These are phyloP conservation scores for Penicillium sp. DNA, from an alignment of 2,329 filamentous ascomycete species.

Conservation along the genomic window DNA sequence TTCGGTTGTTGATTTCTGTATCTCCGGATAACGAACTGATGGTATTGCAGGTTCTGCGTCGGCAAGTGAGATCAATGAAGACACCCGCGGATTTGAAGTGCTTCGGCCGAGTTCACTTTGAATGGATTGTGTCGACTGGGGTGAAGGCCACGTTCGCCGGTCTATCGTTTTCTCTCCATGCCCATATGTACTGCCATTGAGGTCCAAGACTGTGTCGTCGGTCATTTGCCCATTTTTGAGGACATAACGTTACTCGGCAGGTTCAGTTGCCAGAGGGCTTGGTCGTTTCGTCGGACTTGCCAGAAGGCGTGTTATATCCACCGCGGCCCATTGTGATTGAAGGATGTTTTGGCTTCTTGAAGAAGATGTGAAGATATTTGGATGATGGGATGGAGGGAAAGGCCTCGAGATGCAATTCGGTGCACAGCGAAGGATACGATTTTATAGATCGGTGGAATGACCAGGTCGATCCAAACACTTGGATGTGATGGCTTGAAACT, in stretches of 20 bases:
- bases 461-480: too few relatives aligned
- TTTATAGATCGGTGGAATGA: not conserved
- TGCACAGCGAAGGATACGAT: not conserved
- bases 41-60: conserved; percentile 53
- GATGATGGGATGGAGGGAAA: not conserved
- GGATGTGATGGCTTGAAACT: too few relatives aligned
- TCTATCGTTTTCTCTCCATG: not conserved
- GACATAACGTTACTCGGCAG: conserved; percentile 1
- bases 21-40: conserved; percentile 14
- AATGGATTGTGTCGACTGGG: not conserved
- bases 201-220: not conserved
- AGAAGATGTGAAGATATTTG: not conserved
- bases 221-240: not conserved
- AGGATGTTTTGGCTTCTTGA: too few relatives aligned
- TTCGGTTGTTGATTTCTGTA: conserved; percentile 4
- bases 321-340: conserved; percentile 38
- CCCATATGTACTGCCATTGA: not conserved
- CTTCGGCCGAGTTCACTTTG: not conserved
- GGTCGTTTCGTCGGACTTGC: conserved; percentile 6
- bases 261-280: conserved; percentile 6
- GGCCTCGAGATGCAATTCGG: not conserved
- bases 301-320: conserved; percentile 32
- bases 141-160: not conserved
- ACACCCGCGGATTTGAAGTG: not conserved
- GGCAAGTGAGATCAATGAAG: conserved; percentile 45